Conservation (phyloP, 2,329 filamentous ascomycete genomes). For the Didymella keratinophila region DNA sequence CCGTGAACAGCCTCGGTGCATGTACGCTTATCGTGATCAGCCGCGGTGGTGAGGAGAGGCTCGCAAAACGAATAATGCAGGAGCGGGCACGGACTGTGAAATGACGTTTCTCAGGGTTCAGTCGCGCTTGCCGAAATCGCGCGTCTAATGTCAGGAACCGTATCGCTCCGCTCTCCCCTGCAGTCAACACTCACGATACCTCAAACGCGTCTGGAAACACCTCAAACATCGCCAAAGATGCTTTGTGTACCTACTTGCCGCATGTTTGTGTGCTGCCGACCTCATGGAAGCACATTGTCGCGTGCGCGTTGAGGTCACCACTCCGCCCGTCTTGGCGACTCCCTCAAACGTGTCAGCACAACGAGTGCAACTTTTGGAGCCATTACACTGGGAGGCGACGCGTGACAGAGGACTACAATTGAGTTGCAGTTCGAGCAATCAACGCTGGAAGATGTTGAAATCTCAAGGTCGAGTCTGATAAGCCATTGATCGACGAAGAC, state of each 20-base stretch:
- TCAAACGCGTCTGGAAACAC: constrained; percentile 3
- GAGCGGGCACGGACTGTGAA: constrained; percentile 20
- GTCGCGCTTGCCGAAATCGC: constrained; percentile 22
- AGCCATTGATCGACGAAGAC: not conserved
- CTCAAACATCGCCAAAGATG: not conserved
- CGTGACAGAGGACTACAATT: not conserved
- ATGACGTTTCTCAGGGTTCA: constrained; percentile 27
- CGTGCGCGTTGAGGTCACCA: constrained; percentile 12
- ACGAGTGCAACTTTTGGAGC: not conserved
- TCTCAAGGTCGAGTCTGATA: not conserved
- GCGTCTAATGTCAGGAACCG: constrained; percentile 21
- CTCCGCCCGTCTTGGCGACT: constrained; percentile 14
- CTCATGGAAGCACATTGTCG: constrained; percentile 11
- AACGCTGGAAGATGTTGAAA: not conserved
- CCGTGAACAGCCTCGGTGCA: constrained; percentile 14
- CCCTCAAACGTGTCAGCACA: constrained; percentile 7
- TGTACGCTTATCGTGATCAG: constrained; percentile 20
- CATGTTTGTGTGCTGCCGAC: constrained; percentile 1
- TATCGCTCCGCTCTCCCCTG: constrained; percentile 7
- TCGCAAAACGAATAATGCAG: constrained; percentile 24
- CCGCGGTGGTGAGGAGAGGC: constrained; percentile 15
- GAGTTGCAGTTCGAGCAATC: not conserved
- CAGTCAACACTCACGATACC: constrained; percentile 1
- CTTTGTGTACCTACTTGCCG: not conserved
- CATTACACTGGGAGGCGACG: not conserved